Percentiles rank a stretch among this genome's conserved stretches.
Evolutionary conservation across 768 basidiomycete species (phyloP).

Genomic region (Tylopilus plumbeoviolaceoides): DNA sequence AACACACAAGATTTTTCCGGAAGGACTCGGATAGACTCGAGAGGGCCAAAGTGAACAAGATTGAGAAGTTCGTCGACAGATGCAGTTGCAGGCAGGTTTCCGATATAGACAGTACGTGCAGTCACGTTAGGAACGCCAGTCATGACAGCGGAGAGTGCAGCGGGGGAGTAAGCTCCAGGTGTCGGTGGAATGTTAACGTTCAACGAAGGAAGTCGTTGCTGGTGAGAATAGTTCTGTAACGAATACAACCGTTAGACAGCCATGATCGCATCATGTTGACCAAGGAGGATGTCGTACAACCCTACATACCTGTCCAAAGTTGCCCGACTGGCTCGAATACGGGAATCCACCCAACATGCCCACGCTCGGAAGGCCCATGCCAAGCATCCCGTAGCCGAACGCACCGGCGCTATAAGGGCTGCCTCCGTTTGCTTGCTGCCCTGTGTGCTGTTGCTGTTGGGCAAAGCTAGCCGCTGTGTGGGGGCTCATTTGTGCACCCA

Average conservation of each 20-base stretch:
- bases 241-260: slow-evolving; percentile 1
- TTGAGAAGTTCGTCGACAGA: slow-evolving; percentile 98
- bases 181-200: slow-evolving; percentile 66
- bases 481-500: slow-evolving; percentile 65
- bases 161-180: slow-evolving; percentile 74
- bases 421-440: slow-evolving; percentile 40
- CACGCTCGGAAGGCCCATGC: slow-evolving; percentile 76
- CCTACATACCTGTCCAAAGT: slow-evolving; percentile 57
- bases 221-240: slow-evolving; percentile 43
- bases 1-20: slow-evolving; percentile 98
- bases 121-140: slow-evolving; percentile 53
- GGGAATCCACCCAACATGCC: slow-evolving; percentile 70
- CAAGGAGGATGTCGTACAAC: neutral
- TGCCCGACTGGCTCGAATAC: slow-evolving; percentile 67
- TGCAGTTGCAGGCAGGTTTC: slow-evolving; percentile 91
- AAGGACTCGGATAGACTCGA: slow-evolving; percentile 90
- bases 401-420: slow-evolving; percentile 48
- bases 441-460: slow-evolving; percentile 35
- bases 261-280: neutral
- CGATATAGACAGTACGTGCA: slow-evolving; percentile 94
- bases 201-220: slow-evolving; percentile 55
- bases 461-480: slow-evolving; percentile 55
- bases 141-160: slow-evolving; percentile 70
- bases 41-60: slow-evolving; percentile 95
- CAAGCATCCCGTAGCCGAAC: slow-evolving; percentile 71